Evolutionary conservation across 495 filamentous ascomycete genomes (phyloP).

Genomic region (Oidiodendron maius): DNA sequence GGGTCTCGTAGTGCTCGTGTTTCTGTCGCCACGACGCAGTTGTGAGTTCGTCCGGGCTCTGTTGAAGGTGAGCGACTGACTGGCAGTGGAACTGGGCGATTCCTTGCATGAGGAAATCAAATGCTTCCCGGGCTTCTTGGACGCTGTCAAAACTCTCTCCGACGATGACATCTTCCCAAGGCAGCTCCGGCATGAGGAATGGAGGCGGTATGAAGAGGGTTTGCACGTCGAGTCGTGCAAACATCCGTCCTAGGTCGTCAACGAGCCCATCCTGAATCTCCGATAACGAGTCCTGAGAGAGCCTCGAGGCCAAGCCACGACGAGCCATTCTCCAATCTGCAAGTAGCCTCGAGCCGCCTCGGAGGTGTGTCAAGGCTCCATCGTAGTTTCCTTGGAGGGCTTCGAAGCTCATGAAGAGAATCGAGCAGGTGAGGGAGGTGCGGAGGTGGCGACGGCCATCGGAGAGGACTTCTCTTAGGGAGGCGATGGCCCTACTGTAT

Average conservation of each 20-base stretch:
- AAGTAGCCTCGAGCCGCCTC: conserved; percentile 20
- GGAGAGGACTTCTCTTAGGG: conserved; percentile 15
- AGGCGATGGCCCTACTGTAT: conserved; percentile 21
- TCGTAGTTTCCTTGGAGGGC: conserved; percentile 23
- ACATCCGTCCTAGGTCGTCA: conserved; percentile 23
- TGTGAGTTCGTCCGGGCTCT: conserved; percentile 16
- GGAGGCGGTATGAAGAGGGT: conserved; percentile 21
- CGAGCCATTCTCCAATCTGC: conserved; percentile 23
- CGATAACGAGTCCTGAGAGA: conserved; percentile 23
- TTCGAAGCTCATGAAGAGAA: conserved; percentile 23
- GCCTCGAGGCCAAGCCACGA: conserved; percentile 12
- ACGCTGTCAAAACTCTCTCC: conserved; percentile 18
- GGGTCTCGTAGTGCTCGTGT: conserved; percentile 21
- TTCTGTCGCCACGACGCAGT: conserved; percentile 17
- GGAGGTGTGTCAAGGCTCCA: conserved; percentile 20
- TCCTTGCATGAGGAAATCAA: conserved; percentile 21
- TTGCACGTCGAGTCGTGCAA: conserved; percentile 22
- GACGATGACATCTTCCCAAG: conserved; percentile 19
- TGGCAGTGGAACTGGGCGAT: conserved; percentile 23
- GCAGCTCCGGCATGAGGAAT: conserved; percentile 21
- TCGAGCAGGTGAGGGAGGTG: conserved; percentile 19
- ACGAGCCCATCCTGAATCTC: conserved; percentile 23
- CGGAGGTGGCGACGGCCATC: conserved; percentile 20
- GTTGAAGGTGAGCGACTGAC: conserved; percentile 17
- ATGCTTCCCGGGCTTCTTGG: conserved; percentile 20